Conservation (phyloP, 1,284 basidiomycete genomes). For the Ganoderma multipileum region DNA sequence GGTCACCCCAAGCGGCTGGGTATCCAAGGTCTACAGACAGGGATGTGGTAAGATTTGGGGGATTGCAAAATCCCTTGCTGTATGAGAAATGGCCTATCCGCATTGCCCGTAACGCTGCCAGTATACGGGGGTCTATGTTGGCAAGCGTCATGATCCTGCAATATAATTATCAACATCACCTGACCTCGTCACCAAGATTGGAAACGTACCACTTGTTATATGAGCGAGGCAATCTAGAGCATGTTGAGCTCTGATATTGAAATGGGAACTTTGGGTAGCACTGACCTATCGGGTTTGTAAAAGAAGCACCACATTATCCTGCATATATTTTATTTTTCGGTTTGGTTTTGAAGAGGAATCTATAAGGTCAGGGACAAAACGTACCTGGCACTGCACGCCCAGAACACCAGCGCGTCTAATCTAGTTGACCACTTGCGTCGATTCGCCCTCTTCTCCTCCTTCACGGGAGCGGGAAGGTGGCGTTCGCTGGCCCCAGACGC, state of each 20-base stretch:
- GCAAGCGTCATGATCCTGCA: conserved; percentile 71
- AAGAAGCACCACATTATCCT: conserved; percentile 90
- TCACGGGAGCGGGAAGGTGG: conserved; percentile 22
- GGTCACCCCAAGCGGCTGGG: conserved; percentile 68
- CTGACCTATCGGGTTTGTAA: conserved; percentile 72
- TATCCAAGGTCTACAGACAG: conserved; percentile 63
- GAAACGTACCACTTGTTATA: conserved; percentile 69
- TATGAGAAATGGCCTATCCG: conserved; percentile 68
- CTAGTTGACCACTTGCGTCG: conserved; percentile 46
- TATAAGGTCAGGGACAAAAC: conserved; percentile 24
- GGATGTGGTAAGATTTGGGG: conserved; percentile 49
- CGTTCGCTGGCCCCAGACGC: conserved; percentile 24
- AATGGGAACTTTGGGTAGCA: neutral
- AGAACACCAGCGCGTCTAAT: conserved; percentile 74
- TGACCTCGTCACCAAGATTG: neutral
- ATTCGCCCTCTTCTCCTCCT: conserved; percentile 26
- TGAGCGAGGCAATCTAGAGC: conserved; percentile 65
- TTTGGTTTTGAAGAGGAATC: neutral
- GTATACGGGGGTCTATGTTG: conserved; percentile 65
- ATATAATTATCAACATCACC: neutral
- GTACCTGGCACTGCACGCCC: conserved; percentile 77
- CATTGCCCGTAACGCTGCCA: conserved; percentile 58
- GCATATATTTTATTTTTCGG: neutral
- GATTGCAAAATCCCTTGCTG: conserved; percentile 43
- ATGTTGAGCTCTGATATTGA: conserved; percentile 2